These are phyloP conservation scores for Amanita molliuscula DNA, from an alignment of 768 basidiomycete genomes.

Conservation along the genomic window DNA sequence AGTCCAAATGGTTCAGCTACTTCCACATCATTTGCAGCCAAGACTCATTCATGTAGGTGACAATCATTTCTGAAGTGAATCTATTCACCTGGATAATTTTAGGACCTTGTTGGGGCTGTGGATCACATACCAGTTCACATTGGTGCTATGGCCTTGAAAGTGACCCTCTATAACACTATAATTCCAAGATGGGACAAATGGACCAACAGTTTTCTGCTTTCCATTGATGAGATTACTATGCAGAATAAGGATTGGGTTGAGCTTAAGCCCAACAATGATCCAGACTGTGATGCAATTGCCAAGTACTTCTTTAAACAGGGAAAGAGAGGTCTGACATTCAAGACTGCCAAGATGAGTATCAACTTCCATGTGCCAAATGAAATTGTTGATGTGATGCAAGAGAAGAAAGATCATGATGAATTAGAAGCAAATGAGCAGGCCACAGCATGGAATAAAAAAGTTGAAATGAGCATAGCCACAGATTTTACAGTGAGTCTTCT, in stretches of 20 bases:
- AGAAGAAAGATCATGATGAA: no score
- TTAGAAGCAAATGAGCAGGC: no score
- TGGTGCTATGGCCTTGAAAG: constrained; percentile 13
- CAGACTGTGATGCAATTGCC: constrained; percentile 5
- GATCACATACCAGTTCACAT: constrained; percentile 16
- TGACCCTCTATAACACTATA: constrained; percentile 9
- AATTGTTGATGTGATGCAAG: no score
- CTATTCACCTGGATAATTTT: neutral
- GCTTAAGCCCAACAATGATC: neutral
- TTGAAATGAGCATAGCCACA: no score
- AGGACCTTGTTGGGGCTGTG: constrained; percentile 14
- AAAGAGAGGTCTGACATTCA: constrained; percentile 5
- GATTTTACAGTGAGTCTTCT: no score
- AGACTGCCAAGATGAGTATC: neutral
- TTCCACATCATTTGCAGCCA: neutral
- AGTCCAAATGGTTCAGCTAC: neutral
- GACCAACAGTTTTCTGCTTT: neutral
- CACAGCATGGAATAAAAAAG: no score
- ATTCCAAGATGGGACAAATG: constrained; percentile 10
- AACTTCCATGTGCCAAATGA: constrained; percentile 7
- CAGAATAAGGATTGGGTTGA: constrained; percentile 2
- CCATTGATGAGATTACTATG: constrained; percentile 5
- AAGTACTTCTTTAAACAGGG: constrained; percentile 4
- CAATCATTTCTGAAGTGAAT: neutral
- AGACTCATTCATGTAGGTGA: neutral